These are phyloP conservation scores for Purshia tridentata DNA, from an alignment of 306 rosid species.

Conservation along the genomic window DNA sequence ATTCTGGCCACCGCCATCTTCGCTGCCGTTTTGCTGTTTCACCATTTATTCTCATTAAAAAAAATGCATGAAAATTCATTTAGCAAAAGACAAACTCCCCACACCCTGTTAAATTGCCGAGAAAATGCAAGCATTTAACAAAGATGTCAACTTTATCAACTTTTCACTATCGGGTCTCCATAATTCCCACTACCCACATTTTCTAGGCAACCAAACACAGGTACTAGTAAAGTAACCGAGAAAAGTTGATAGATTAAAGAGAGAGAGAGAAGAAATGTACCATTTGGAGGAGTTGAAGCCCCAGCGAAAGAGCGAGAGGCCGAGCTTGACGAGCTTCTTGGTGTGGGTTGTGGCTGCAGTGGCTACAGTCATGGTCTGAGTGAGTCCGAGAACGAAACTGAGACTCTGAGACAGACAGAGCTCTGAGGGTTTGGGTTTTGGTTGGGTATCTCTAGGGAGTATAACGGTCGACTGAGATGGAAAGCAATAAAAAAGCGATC, in stretches of 20 bases:
- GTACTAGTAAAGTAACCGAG: not conserved
- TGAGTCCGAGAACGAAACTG: not conserved
- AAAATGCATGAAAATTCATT: not conserved
- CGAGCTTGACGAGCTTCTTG: constrained; percentile 61
- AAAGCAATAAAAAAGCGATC: not conserved
- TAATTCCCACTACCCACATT: not conserved
- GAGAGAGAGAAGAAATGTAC: constrained; percentile 32
- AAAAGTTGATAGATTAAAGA: not conserved
- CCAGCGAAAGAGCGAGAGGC: constrained; percentile 57
- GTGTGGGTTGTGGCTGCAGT: constrained; percentile 51
- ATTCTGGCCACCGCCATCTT: constrained; percentile 99
- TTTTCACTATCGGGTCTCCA: not conserved
- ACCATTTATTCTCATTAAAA: not conserved
- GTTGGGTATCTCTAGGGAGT: not conserved
- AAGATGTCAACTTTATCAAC: not conserved
- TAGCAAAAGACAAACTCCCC: not conserved
- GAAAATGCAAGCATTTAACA: not conserved
- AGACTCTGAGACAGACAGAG: not conserved
- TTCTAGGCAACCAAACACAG: not conserved
- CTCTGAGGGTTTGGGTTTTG: not conserved
- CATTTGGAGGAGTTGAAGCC: constrained; percentile 94
- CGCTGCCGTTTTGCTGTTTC: constrained; percentile 85
- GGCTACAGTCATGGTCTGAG: constrained; percentile 57
- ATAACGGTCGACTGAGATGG: constrained; percentile 29
- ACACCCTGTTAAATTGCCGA: not conserved